Conservation (phyloP, 192 early-diverging fungal genomes). For the Haplosporangium gracile region DNA sequence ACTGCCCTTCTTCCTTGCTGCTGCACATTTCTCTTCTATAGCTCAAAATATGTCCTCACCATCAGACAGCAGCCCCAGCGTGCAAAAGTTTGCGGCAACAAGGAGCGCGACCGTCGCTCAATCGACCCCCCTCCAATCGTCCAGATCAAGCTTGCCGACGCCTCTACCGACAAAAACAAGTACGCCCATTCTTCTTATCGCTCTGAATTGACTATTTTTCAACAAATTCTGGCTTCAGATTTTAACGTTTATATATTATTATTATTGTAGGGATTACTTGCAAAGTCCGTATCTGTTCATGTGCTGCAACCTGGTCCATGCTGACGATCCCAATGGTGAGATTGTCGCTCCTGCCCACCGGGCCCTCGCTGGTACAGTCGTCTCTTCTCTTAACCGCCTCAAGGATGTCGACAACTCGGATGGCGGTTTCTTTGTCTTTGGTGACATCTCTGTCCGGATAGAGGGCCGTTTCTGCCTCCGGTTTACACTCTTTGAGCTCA, state of each 20-base stretch:
- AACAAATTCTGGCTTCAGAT: too few relatives aligned
- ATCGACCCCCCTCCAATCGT: constrained; percentile 86
- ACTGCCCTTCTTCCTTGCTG: too few relatives aligned
- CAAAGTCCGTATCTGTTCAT: constrained; percentile 95
- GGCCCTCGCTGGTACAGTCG: constrained; percentile 88
- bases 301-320: constrained; percentile 88
- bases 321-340: constrained; percentile 75
- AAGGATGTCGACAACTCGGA: constrained; percentile 89
- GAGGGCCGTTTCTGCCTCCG: constrained; percentile 83
- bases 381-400: constrained; percentile 87
- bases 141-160: constrained; percentile 60
- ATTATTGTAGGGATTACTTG: constrained; percentile 50
- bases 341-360: constrained; percentile 77
- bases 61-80: constrained; percentile 91
- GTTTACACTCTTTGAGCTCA: constrained; percentile 94
- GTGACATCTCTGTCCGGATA: constrained; percentile 88
- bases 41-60: constrained; percentile 66
- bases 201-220: too few relatives aligned
- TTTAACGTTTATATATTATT: too few relatives aligned
- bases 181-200: constrained; percentile 4
- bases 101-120: constrained; percentile 88
- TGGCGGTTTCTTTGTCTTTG: constrained; percentile 96
- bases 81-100: constrained; percentile 91
- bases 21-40: neutral
- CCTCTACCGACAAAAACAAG: constrained; percentile 52